Percentiles rank a stretch among this genome's conserved stretches.
These are phyloP conservation scores for Tolypocladium album DNA, from an alignment of 2,329 filamentous ascomycete species.

Conservation along the genomic window DNA sequence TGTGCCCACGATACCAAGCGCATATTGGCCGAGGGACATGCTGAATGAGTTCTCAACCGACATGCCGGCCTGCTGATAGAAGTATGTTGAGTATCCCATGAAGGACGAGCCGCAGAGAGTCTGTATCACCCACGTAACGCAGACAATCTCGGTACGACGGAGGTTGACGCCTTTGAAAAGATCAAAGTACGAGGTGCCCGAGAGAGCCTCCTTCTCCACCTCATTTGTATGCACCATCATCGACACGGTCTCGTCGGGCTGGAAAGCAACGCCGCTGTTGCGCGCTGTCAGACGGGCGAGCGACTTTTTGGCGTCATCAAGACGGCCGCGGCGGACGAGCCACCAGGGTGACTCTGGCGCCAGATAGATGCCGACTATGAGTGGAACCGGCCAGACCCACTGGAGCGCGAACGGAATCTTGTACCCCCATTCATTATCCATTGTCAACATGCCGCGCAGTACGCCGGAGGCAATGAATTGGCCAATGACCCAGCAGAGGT, in stretches of 20 bases:
- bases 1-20: conserved; percentile 33
- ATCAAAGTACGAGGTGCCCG: conserved; percentile 32
- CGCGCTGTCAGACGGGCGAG: conserved; percentile 28
- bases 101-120: conserved; percentile 27
- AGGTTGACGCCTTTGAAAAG: conserved; percentile 36
- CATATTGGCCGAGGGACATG: conserved; percentile 30
- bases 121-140: conserved; percentile 31
- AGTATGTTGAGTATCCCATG: conserved; percentile 50
- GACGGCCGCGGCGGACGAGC: conserved; percentile 29
- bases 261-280: conserved; percentile 21
- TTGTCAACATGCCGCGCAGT: conserved; percentile 25
- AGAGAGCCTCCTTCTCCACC: conserved; percentile 28
- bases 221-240: conserved; percentile 42
- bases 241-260: conserved; percentile 32
- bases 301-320: conserved; percentile 26
- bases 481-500: conserved; percentile 39
- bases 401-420: conserved; percentile 38
- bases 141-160: conserved; percentile 34
- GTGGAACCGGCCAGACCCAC: conserved; percentile 36
- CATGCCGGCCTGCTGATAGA: conserved; percentile 32
- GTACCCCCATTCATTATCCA: conserved; percentile 30
- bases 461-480: conserved; percentile 34
- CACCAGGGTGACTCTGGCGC: conserved; percentile 42
- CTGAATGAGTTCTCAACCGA: conserved; percentile 24
- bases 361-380: conserved; percentile 29